Conservation (phyloP, 225 moss, liverwort and hornwort species). For the Bryum argenteum region DNA sequence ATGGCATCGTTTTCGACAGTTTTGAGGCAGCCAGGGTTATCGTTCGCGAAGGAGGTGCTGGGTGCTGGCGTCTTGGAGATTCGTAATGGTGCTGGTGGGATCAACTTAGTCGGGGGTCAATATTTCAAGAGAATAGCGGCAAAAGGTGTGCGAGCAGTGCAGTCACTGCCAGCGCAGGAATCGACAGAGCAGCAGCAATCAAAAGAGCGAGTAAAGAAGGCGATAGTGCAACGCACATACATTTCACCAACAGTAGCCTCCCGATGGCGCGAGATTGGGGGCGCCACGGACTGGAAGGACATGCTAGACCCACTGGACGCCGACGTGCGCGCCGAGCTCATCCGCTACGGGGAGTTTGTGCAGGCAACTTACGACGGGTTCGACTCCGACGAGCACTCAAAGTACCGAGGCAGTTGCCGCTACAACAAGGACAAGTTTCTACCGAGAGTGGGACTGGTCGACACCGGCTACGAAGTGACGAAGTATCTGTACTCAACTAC, state of each 20-base stretch:
- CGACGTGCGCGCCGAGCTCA: slow-evolving; percentile 59
- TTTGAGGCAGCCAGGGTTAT: too few species aligned
- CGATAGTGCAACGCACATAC: slow-evolving; percentile 15
- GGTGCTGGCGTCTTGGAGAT: too few species aligned
- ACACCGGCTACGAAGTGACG: slow-evolving; percentile 73
- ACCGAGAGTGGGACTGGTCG: slow-evolving; percentile 39
- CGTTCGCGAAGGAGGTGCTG: too few species aligned
- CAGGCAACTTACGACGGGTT: slow-evolving; percentile 66
- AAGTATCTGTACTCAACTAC: slow-evolving; percentile 72
- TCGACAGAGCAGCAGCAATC: not conserved
- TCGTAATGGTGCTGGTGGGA: too few species aligned
- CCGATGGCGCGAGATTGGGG: slow-evolving; percentile 63
- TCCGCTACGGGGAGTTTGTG: slow-evolving; percentile 73
- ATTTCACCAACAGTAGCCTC: slow-evolving; percentile 24
- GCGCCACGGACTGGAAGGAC: slow-evolving; percentile 54
- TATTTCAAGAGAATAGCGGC: too few species aligned
- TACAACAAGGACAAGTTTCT: slow-evolving; percentile 46
- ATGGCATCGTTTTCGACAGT: too few species aligned
- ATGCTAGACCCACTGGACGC: slow-evolving; percentile 60
- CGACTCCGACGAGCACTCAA: slow-evolving; percentile 48
- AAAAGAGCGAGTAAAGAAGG: slow-evolving; percentile 4
- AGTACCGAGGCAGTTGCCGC: slow-evolving; percentile 51
- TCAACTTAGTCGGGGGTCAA: too few species aligned
- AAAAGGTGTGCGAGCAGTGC: too few species aligned
- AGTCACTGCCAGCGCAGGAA: too few species aligned